phyloP scores from a whole-genome alignment of 352 stramenopile genomes.

The Pythium phragmiticola region DNA sequence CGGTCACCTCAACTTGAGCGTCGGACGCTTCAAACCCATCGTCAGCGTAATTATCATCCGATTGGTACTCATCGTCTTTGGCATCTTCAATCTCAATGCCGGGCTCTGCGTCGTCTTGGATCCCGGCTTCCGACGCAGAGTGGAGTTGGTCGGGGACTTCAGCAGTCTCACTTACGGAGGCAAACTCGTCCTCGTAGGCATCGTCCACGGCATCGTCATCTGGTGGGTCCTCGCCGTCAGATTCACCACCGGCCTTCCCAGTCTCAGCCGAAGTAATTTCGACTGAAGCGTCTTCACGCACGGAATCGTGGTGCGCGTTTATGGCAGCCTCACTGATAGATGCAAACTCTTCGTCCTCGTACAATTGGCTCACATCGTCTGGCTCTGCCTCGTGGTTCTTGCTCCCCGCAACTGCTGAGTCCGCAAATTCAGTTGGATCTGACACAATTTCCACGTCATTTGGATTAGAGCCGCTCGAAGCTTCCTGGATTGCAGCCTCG shows the following conservation, averaged over 20 bases:
- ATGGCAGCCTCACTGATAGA: slow-evolving; percentile 24
- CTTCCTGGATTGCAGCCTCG: not conserved
- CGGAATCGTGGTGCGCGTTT: not conserved
- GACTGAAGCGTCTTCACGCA: not conserved
- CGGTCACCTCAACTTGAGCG: not conserved
- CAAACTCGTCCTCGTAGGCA: slow-evolving; percentile 24
- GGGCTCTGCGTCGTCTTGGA: not conserved
- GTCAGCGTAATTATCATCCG: slow-evolving; percentile 3
- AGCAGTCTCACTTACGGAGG: not conserved
- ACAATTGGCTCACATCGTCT: slow-evolving; percentile 8
- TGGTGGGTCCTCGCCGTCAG: not conserved
- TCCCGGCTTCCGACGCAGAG: not conserved
- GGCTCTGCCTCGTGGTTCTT: not conserved
- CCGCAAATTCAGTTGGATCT: not conserved
- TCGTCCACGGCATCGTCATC: not conserved
- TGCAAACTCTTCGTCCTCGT: slow-evolving; percentile 41
- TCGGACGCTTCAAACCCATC: slow-evolving; percentile 11
- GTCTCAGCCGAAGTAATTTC: not conserved
- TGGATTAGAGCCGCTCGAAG: not conserved
- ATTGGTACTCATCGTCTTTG: not conserved
- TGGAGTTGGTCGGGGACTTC: not conserved
- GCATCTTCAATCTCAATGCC: not conserved
- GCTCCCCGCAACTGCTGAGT: not conserved
- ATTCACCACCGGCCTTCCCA: not conserved
- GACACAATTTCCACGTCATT: not conserved